A percentile compares a stretch with the other conserved stretches of the same genome.
Evolutionary conservation across 352 stramenopile species (phyloP).

Genomic region (Phytophthora crassamura): DNA sequence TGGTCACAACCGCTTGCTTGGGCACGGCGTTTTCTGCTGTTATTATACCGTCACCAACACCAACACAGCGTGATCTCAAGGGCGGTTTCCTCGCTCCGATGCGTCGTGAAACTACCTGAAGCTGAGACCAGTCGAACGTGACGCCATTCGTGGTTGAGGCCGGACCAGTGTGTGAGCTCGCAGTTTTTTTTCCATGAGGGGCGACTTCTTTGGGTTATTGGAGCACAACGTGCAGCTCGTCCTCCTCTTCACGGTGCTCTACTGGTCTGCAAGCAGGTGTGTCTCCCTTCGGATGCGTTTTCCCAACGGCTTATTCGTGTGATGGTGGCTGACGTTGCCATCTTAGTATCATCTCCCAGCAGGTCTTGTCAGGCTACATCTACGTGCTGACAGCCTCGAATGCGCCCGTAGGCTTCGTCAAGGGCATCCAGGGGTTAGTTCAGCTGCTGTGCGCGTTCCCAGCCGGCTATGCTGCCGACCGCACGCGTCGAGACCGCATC

Average conservation of each 20-base stretch:
- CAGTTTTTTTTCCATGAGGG: constrained; percentile 12
- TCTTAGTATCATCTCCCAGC: constrained; percentile 61
- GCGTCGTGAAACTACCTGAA: not conserved
- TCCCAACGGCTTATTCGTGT: too few species aligned
- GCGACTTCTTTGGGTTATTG: constrained; percentile 20
- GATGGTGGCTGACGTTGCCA: constrained; percentile 6
- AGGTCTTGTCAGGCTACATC: constrained; percentile 66
- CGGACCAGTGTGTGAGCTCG: not conserved
- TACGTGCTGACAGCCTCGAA: constrained; percentile 64
- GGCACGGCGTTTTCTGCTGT: not conserved
- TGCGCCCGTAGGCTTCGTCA: constrained; percentile 47
- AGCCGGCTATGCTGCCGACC: constrained; percentile 63
- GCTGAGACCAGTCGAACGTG: not conserved
- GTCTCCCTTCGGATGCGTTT: not conserved
- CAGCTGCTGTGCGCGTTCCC: constrained; percentile 64
- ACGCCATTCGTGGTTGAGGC: constrained; percentile 1
- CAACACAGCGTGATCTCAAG: too few species aligned
- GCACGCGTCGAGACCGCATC: constrained; percentile 59
- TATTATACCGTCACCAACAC: too few species aligned
- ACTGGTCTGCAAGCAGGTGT: constrained; percentile 68
- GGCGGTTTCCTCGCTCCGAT: not conserved
- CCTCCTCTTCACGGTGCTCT: constrained; percentile 75
- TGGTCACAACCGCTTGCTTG: constrained; percentile 4
- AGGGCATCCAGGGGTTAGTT: constrained; percentile 55
- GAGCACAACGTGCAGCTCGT: constrained; percentile 80